phyloP scores from a whole-genome alignment of 371 early-diverging fungal species.

The Cokeromyces recurvatus region DNA sequence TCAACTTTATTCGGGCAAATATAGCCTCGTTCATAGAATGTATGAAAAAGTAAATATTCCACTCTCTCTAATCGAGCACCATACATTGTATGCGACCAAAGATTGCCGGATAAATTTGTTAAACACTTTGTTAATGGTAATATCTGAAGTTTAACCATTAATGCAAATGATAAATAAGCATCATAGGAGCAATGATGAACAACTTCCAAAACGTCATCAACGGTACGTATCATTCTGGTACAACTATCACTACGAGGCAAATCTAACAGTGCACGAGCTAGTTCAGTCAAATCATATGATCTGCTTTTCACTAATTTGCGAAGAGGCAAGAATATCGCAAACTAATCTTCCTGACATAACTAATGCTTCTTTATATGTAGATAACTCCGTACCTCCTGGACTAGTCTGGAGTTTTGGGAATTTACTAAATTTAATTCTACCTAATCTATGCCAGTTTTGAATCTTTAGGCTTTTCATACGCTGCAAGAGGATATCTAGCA shows the following conservation, averaged over 20 bases:
- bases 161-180: conserved; percentile 59
- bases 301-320: too few species aligned
- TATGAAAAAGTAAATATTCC: conserved; percentile 96
- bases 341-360: too few species aligned
- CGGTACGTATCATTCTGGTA: conserved; percentile 44
- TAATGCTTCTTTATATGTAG: too few species aligned
- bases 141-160: conserved; percentile 79
- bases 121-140: conserved; percentile 89
- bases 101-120: conserved; percentile 87
- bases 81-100: conserved; percentile 83
- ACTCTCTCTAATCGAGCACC: conserved; percentile 94
- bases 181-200: conserved; percentile 78
- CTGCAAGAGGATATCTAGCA: conserved; percentile 87
- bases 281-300: conserved; percentile 69
- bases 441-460: conserved; percentile 33
- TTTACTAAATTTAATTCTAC: too few species aligned
- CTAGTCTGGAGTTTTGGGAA: too few species aligned
- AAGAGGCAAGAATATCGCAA: too few species aligned
- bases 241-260: conserved; percentile 55
- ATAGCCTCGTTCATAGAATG: conserved; percentile 80
- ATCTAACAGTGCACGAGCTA: conserved; percentile 65
- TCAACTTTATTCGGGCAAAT: conserved; percentile 84
- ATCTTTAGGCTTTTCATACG: conserved; percentile 83
- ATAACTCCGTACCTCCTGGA: too few species aligned
- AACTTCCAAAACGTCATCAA: too few species aligned